Percentiles rank a stretch among this genome's conserved stretches.
Evolutionary conservation across 108 stramenopile genomes (phyloP).

Genomic region (Pseudonitzschia delicatissima): DNA sequence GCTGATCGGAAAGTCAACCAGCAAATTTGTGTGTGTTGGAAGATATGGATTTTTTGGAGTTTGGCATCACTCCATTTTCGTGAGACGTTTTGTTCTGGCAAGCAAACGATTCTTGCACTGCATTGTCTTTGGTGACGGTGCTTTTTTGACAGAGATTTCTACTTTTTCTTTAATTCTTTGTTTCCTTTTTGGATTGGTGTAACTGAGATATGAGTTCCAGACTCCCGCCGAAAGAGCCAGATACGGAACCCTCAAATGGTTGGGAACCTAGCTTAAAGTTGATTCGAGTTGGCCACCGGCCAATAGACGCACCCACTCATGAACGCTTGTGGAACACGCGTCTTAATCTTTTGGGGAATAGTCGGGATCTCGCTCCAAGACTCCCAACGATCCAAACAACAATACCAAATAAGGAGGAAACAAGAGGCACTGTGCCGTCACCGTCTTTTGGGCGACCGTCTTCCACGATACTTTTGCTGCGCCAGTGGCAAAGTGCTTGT

Average conservation of each 20-base stretch:
- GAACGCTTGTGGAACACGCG: slow-evolving; percentile 39
- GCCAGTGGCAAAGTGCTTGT: slow-evolving; percentile 31
- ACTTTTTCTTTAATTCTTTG: too few species aligned
- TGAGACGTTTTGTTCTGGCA: too few species aligned
- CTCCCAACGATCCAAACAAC: slow-evolving; percentile 36
- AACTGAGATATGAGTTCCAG: slow-evolving; percentile 53
- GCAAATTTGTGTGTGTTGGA: too few species aligned
- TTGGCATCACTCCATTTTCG: too few species aligned
- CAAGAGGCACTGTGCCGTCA: slow-evolving; percentile 34
- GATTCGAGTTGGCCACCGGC: slow-evolving; percentile 41
- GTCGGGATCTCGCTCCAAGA: slow-evolving; percentile 27
- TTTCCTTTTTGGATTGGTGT: too few species aligned
- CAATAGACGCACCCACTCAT: slow-evolving; percentile 43
- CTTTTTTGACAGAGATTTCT: too few species aligned
- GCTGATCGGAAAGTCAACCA: too few species aligned
- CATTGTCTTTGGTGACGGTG: too few species aligned
- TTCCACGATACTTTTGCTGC: slow-evolving; percentile 3
- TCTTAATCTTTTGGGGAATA: slow-evolving; percentile 25
- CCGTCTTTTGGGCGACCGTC: slow-evolving; percentile 40
- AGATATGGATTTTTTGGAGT: too few species aligned
- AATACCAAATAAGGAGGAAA: slow-evolving; percentile 52
- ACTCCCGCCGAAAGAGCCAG: slow-evolving; percentile 31
- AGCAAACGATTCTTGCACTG: too few species aligned
- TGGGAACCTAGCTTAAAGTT: slow-evolving; percentile 39
- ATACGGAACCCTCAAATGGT: slow-evolving; percentile 32